Base-by-base conservation (phyloP, 2,329 filamentous ascomycete species). In the Coleophoma eucalyptorum region DNA sequence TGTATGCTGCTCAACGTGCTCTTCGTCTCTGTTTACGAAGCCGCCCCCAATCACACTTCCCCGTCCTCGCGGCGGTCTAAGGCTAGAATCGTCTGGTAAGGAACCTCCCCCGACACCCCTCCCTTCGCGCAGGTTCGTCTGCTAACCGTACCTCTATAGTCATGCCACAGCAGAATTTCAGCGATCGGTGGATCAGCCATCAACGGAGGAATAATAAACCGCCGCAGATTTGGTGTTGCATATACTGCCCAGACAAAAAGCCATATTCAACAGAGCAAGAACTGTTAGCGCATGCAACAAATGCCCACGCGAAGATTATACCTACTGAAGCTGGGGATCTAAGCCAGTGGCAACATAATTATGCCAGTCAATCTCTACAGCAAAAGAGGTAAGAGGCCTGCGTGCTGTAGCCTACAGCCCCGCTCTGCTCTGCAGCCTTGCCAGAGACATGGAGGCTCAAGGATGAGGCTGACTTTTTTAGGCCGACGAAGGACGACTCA, bases 101-200 rank as follows among this genome's bases (percentile, higher is more conserved):
- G 26, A 26, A 8, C 26, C 3, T n/a, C n/a, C 26, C 26, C 26
- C 26, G 4, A 26, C 26, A 5, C 26, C 26, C 26, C 26, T 26
- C 26, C 26, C 26, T 8, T 26, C 26, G 26, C 10, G 26, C 6
- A 5, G 10, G 26, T 26, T 26, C 26, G 26, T 26, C 26, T 26
- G 26, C 26, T 26, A 26, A 26, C 26, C 26, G 26, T 26, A 26
- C 6, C 26, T 26, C 26, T 26, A 7, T 26, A 26, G 26, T 8
- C 26, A 26, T 26, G 8, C 18, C 5, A 32, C 50, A 43, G 20
- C 49, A 40, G 34, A 50, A 50, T 7, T 15, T 62, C 11, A 45
- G 40, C 41, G 44, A 58, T 4, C 31, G 31, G 6, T 64, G 61
- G 61, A 55, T 58, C 6, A 53, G 57, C 11, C 58, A 62, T 16